phyloP scores from a whole-genome alignment of 306 rosid species.

The Heteromeles arbutifolia region DNA sequence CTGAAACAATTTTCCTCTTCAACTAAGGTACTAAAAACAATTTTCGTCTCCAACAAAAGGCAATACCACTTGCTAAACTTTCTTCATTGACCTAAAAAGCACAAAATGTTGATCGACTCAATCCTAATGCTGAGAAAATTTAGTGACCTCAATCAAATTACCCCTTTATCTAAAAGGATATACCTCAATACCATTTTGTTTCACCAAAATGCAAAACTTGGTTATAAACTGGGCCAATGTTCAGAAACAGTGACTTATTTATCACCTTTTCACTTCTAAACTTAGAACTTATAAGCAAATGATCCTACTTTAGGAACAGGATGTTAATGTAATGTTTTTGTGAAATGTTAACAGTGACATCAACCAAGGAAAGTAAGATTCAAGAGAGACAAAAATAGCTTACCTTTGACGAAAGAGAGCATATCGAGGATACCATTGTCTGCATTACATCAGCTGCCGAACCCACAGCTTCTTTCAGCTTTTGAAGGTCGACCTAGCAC shows the following conservation, averaged over 20 bases:
- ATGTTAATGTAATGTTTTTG: neutral
- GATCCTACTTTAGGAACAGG: neutral
- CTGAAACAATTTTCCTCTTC: too few relatives aligned
- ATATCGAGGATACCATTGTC: conserved; percentile 84
- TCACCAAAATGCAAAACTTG: neutral
- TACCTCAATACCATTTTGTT: neutral
- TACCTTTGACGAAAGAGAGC: conserved; percentile 84
- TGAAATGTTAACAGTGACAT: neutral
- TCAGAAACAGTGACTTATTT: neutral
- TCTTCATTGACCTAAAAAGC: too few relatives aligned
- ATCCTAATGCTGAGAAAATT: too few relatives aligned
- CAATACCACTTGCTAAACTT: too few relatives aligned
- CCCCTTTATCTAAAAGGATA: neutral
- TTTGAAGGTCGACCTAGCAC: conserved; percentile 81
- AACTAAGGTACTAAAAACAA: too few relatives aligned
- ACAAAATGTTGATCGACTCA: too few relatives aligned
- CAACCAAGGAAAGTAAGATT: neutral
- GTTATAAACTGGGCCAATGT: too few relatives aligned
- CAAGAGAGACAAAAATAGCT: neutral
- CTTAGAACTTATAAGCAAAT: neutral
- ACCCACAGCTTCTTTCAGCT: conserved; percentile 85
- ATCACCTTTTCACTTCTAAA: neutral
- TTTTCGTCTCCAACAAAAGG: too few relatives aligned
- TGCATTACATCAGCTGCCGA: conserved; percentile 97
- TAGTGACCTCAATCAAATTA: neutral